Evolutionary conservation across 2,329 filamentous ascomycete genomes (phyloP).

Genomic region (Pestalotiopsis sp.): DNA sequence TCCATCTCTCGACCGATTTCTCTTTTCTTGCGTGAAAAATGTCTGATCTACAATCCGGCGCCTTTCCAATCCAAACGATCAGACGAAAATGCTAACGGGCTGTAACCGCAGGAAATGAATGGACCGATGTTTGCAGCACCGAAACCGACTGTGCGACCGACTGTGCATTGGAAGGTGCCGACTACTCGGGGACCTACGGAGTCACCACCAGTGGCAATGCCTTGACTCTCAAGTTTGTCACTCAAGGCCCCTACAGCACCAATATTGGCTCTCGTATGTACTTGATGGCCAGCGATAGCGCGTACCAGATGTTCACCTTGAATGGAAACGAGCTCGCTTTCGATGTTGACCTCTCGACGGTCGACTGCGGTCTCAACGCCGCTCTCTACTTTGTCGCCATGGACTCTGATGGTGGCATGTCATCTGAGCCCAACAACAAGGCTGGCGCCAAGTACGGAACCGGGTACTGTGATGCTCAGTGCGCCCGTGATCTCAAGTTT

Average conservation of each 20-base stretch:
- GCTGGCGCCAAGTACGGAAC: constrained; percentile 63
- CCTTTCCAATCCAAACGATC: background rate
- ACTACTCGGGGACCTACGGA: constrained; percentile 50
- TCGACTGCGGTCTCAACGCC: constrained; percentile 65
- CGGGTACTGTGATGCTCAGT: constrained; percentile 64
- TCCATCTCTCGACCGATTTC: no score
- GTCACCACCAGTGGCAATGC: constrained; percentile 49
- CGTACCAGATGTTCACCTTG: constrained; percentile 62
- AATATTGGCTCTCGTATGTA: constrained; percentile 56
- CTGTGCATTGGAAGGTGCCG: constrained; percentile 49
- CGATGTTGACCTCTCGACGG: constrained; percentile 64
- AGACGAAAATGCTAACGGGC: background rate
- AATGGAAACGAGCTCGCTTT: constrained; percentile 65
- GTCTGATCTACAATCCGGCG: no score
- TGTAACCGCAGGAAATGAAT: constrained; percentile 31
- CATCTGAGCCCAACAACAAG: constrained; percentile 48
- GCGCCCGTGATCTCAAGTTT: constrained; percentile 26
- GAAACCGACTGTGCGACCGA: constrained; percentile 43
- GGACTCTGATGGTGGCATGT: constrained; percentile 56
- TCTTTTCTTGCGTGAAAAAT: no score
- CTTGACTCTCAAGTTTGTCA: constrained; percentile 55
- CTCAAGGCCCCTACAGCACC: constrained; percentile 44
- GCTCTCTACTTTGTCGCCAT: constrained; percentile 62
- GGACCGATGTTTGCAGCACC: constrained; percentile 38
- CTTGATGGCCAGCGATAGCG: constrained; percentile 56